Evolutionary conservation across 805 yeast genomes (phyloP).

Genomic region (Priceomyces fermenticarens): DNA sequence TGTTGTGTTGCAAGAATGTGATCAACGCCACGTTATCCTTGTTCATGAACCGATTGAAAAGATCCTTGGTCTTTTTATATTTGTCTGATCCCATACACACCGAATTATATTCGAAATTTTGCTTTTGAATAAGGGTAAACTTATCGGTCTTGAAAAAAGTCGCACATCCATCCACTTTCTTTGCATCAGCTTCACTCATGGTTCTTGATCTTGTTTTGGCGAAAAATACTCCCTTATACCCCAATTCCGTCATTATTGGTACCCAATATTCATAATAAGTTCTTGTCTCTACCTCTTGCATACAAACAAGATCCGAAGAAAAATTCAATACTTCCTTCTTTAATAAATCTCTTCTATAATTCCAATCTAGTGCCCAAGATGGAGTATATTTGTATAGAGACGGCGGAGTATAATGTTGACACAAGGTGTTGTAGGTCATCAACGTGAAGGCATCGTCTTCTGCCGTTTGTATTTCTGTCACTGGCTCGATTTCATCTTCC

Average conservation of each 20-base stretch:
- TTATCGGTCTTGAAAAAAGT: conserved; percentile 71
- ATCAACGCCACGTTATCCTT: conserved; percentile 90
- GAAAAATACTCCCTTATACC: conserved; percentile 79
- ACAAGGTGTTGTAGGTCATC: conserved; percentile 84
- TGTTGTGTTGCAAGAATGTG: conserved; percentile 66
- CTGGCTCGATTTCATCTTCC: conserved; percentile 70
- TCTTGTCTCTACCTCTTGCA: conserved; percentile 92
- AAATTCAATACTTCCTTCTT: conserved; percentile 66
- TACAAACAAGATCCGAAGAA: conserved; percentile 76
- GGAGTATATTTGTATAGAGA: conserved; percentile 93
- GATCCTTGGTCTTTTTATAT: conserved; percentile 89
- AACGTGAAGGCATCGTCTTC: conserved; percentile 58
- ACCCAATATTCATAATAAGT: conserved; percentile 85
- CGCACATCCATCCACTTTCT: conserved; percentile 98
- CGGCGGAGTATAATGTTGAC: conserved; percentile 94
- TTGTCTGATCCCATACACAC: conserved; percentile 79
- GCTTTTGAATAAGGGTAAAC: conserved; percentile 69
- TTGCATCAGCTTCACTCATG: conserved; percentile 74
- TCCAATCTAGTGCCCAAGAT: conserved; percentile 96
- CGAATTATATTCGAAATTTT: conserved; percentile 77
- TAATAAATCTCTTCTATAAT: conserved; percentile 74
- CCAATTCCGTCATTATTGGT: conserved; percentile 66
- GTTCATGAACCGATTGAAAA: conserved; percentile 92
- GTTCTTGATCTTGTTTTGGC: conserved; percentile 92
- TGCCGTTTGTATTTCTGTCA: conserved; percentile 27